Percentiles rank a stretch among this genome's conserved stretches.
phyloP scores from a whole-genome alignment of 257 asterid species.

The Echites panduratus region DNA sequence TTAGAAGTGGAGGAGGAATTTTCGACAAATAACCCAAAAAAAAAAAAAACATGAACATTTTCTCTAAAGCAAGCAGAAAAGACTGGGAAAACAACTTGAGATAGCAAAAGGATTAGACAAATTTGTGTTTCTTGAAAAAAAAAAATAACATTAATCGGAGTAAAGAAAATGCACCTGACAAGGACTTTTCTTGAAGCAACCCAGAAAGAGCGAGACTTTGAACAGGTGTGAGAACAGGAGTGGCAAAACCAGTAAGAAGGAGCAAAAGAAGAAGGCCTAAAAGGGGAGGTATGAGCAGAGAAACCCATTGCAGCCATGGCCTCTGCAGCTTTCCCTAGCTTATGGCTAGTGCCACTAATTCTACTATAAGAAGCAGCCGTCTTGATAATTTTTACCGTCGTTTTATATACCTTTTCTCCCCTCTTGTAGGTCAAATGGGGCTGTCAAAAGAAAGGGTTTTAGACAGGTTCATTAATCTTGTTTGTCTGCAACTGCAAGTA shows the following conservation, averaged over 20 bases:
- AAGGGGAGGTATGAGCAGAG: constrained; percentile 48
- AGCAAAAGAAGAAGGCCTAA: constrained; percentile 35
- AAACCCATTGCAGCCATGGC: constrained; percentile 84
- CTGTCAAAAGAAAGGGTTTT: constrained; percentile 16
- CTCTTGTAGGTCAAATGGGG: background rate
- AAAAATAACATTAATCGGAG: background rate
- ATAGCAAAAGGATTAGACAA: constrained; percentile 4
- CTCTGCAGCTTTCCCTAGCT: constrained; percentile 53
- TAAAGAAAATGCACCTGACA: constrained; percentile 43
- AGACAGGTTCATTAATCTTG: constrained; percentile 5
- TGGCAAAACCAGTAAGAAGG: constrained; percentile 52
- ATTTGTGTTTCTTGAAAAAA: no score
- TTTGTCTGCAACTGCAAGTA: constrained; percentile 15
- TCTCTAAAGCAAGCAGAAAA: background rate
- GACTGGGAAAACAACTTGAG: background rate
- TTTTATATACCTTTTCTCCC: background rate
- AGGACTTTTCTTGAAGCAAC: constrained; percentile 33
- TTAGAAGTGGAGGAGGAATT: background rate
- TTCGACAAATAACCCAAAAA: background rate
- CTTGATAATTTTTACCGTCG: constrained; percentile 28
- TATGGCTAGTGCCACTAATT: constrained; percentile 46
- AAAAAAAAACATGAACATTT: background rate
- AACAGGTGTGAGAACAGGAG: constrained; percentile 29
- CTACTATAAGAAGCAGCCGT: constrained; percentile 57
- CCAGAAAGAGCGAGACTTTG: constrained; percentile 37